Base-by-base conservation (phyloP, 148 eudicot species). In the Gaultheria prostrata region DNA sequence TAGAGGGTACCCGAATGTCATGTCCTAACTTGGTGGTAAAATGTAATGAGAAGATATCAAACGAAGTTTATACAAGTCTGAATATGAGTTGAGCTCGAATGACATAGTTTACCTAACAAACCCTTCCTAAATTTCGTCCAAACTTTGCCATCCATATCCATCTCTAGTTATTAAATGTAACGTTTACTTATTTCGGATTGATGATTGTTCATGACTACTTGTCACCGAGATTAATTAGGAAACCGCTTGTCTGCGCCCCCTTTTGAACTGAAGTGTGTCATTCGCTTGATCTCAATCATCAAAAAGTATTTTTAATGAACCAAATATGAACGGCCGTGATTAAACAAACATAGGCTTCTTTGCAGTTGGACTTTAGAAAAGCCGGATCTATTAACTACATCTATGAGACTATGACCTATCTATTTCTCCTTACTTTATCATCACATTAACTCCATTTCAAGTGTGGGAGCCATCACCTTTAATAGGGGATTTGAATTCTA, bases 391-490 rank as follows among this genome's bases (percentile, higher is more conserved):
- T 39, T 39, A 39, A 39, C 43, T 39, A 24, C 32, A 24, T n/a
- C n/a, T n/a, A n/a, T n/a, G n/a, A n/a, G n/a, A n/a, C n/a, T n/a
- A n/a, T n/a, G n/a, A n/a, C 24, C 30, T 24, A 14, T 63, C 69
- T 63, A 24, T 63, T 63, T 63, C 32, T 26, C 32, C 69, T 33
- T 33, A 74, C 11, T 43, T 74, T 17, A 43, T 73, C 46, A 33
- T 39, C n/a, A 32, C 43, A 73, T 73, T 73, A 15, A 73, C 46
- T 73, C n/a, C 24, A 20, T 39, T 33, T 73, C 50, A 32, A n/a
- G 49, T 73, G 49, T 63, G 69, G 69, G 69, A 63, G 69, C 69
- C 69, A 63, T 63, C 24, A n/a, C 69, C 24, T n/a, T 63, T n/a
- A 63, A 24, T 24, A 0, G 30, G 50, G 69, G 69, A 63, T 63